A percentile compares a stretch with the other conserved stretches of the same genome.
phyloP scores from a whole-genome alignment of 1,284 basidiomycete species.

The Rhodofomes roseus region DNA sequence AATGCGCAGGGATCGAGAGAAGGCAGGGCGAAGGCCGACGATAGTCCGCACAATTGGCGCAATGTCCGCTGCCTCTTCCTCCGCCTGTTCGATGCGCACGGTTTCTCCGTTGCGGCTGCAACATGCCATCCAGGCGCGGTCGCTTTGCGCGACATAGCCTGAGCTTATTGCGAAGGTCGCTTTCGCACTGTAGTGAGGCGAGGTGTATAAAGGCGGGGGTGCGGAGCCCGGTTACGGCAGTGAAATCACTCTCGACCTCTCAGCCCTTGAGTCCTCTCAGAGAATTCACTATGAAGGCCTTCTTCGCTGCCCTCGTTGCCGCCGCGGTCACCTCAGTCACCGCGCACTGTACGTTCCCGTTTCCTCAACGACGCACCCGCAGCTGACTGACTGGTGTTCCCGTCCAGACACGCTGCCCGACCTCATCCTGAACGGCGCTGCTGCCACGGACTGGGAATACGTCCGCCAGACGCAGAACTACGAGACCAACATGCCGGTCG shows the following conservation, averaged over 20 bases:
- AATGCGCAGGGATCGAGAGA: not conserved
- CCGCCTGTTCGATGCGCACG: not conserved
- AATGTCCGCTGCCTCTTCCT: not conserved
- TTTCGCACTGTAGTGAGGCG: not conserved
- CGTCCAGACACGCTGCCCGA: slow-evolving; percentile 24
- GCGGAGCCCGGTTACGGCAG: not conserved
- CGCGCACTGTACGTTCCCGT: not conserved
- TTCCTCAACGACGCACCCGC: too few species aligned
- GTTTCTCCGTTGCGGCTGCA: not conserved
- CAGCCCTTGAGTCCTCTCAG: not conserved
- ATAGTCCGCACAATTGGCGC: not conserved
- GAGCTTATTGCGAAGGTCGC: not conserved
- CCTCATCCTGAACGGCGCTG: slow-evolving; percentile 17
- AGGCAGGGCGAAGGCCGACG: not conserved
- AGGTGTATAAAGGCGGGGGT: not conserved
- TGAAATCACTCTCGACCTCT: not conserved
- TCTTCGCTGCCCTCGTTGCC: slow-evolving; percentile 1
- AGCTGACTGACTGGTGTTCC: not conserved
- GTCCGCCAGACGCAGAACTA: slow-evolving; percentile 43
- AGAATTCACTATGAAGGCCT: slow-evolving; percentile 4
- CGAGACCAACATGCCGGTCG: slow-evolving; percentile 37
- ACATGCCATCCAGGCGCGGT: not conserved
- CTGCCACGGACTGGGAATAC: slow-evolving; percentile 34
- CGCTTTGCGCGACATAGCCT: not conserved
- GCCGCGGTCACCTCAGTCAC: not conserved